Evolutionary conservation across 768 basidiomycete genomes (phyloP).

Genomic region (Boletus huronensis): DNA sequence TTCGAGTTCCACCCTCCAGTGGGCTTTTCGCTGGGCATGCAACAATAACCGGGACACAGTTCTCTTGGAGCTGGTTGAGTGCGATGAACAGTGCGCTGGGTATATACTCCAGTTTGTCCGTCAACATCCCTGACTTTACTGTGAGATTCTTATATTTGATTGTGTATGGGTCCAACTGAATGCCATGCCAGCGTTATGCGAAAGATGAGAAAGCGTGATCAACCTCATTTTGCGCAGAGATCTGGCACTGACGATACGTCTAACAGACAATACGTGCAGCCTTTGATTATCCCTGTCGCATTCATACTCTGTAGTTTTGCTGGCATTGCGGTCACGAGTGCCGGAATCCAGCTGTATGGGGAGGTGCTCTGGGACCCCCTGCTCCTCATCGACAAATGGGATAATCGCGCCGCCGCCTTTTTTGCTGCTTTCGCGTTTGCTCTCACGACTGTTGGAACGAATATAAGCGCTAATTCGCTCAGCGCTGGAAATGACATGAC

Average conservation of each 20-base stretch:
- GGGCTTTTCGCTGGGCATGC: conserved; percentile 57
- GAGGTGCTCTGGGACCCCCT: conserved; percentile 58
- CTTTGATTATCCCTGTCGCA: conserved; percentile 69
- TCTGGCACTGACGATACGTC: conserved; percentile 1
- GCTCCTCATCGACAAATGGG: conserved; percentile 72
- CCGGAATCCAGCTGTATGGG: conserved; percentile 58
- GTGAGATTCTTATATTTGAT: conserved; percentile 18
- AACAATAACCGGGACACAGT: conserved; percentile 43
- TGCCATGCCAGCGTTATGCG: conserved; percentile 58
- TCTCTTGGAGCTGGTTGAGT: conserved; percentile 75
- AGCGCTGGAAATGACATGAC: conserved; percentile 83
- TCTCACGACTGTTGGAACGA: conserved; percentile 34
- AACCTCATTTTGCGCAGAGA: neutral
- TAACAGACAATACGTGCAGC: conserved; percentile 66
- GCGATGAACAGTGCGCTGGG: conserved; percentile 77
- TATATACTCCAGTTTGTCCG: conserved; percentile 65
- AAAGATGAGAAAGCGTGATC: conserved; percentile 43
- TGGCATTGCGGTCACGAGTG: conserved; percentile 78
- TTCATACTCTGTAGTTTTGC: conserved; percentile 78
- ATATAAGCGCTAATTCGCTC: conserved; percentile 60
- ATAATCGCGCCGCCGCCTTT: conserved; percentile 82
- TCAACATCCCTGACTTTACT: conserved; percentile 88
- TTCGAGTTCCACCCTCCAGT: conserved; percentile 57
- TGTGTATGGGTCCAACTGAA: neutral
- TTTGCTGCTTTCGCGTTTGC: conserved; percentile 75